A percentile compares a stretch with the other conserved stretches of the same genome.
These are phyloP conservation scores for Hirsutella rhossiliensis DNA, from an alignment of 2,329 filamentous ascomycete genomes.

Conservation along the genomic window DNA sequence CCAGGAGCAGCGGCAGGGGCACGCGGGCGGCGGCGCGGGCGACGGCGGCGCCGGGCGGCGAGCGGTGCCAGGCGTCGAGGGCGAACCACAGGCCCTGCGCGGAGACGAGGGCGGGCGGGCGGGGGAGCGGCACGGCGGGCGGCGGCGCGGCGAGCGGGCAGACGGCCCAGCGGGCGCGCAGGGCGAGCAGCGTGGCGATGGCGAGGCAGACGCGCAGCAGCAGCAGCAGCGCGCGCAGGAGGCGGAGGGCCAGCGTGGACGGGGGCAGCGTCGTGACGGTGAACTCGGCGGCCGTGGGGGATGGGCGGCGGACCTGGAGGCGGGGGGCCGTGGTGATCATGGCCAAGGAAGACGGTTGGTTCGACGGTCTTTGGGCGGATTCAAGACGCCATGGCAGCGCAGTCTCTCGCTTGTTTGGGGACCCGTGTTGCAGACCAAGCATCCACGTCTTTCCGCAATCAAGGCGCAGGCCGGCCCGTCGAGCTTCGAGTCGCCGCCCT, in stretches of 20 bases:
- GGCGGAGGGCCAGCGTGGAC: conserved; percentile 32
- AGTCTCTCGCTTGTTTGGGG: too few relatives aligned
- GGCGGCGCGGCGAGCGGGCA: conserved; percentile 14
- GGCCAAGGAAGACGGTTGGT: not conserved
- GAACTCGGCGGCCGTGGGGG: conserved; percentile 84
- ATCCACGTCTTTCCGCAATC: too few relatives aligned
- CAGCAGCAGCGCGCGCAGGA: conserved; percentile 31
- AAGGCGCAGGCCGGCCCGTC: too few relatives aligned
- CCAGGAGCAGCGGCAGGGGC: conserved; percentile 27
- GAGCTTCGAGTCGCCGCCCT: too few relatives aligned
- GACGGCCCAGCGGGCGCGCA: conserved; percentile 35
- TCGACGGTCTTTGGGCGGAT: too few relatives aligned
- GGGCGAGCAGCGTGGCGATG: conserved; percentile 30
- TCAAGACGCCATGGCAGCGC: not conserved
- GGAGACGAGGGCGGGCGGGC: conserved; percentile 8
- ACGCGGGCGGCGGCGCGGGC: conserved; percentile 17
- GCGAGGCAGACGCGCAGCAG: conserved; percentile 30
- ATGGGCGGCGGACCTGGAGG: conserved; percentile 55
- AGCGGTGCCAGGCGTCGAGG: not conserved
- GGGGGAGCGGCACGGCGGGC: conserved; percentile 5
- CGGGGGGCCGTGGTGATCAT: conserved; percentile 50
- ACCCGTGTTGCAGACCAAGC: too few relatives aligned
- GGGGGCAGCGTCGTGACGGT: conserved; percentile 72
- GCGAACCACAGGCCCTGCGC: not conserved
- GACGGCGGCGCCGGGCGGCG: conserved; percentile 8